Base-by-base conservation (phyloP, 176 grass and related monocot genomes). In the bread wheat (Triticum aestivum) region DNA sequence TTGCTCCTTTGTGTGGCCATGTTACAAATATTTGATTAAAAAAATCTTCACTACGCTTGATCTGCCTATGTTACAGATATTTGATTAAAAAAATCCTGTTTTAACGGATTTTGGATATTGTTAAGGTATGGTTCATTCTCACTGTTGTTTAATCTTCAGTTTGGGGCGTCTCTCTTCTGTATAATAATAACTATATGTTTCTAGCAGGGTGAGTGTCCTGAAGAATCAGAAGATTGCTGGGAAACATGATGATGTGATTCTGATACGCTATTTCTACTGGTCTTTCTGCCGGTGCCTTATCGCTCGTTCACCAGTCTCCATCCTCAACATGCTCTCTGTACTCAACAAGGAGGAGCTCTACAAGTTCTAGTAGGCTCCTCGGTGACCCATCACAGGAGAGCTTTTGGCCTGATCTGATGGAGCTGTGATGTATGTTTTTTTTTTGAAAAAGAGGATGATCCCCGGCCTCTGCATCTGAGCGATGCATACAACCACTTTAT, bases 21-120 rank as follows among this genome's bases (percentile, higher is more conserved):
- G 11, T 66, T 66, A 66, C 11, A 15, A 6, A 29, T 65, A 45
- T 45, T 45, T 45, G 44, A 45, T 45, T 45, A 42, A 42, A 45
- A 45, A 45, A 45, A 45, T 45, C 8, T 45, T 45, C 11, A 45
- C 44, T 45, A 45, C 44, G 12, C 44, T 12, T 45, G 44, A 45
- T 45, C 44, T 45, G 44, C 44, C 44, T 45, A 45, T 45, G 44
- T 45, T 45, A 45, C 2, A 45, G 4, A 45, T 45, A 11, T 45
- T 45, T 45, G 11, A 45, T 45, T 45, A 45, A 1, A 45, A 45
- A 45, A 11, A 44, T 44, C 5, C 18, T 95, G 51, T 98, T 98
- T 90, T 93, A 93, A 72, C 85, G 69, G 30, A 93, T 98, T 42
- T 91, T 79, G 79, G 93, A 95, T 86, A 95, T 85, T 85, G 54